A percentile compares a stretch with the other conserved stretches of the same genome.
Conservation (phyloP, 352 stramenopile genomes). For the Phytophthora capsici region DNA sequence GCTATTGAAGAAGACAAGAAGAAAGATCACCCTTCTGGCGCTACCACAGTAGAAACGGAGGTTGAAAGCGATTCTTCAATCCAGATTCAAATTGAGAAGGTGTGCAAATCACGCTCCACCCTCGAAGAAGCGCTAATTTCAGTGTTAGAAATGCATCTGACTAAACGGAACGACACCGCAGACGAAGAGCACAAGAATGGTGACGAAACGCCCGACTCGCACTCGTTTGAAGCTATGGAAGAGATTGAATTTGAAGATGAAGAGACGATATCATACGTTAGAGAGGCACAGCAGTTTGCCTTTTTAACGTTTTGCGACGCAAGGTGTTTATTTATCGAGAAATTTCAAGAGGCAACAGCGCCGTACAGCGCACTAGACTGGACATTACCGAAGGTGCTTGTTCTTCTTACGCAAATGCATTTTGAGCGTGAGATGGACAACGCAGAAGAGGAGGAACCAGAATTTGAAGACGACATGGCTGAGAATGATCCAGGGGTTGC, state of each 20-base stretch:
- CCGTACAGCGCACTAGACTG: conserved; percentile 76
- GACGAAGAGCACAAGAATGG: conserved; percentile 46
- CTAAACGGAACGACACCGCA: conserved; percentile 33
- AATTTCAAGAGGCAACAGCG: conserved; percentile 63
- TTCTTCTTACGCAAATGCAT: conserved; percentile 81
- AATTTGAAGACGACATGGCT: conserved; percentile 37
- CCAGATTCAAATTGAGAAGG: conserved; percentile 46
- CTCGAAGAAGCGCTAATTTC: conserved; percentile 73
- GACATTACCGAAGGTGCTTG: conserved; percentile 67
- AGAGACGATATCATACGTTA: conserved; percentile 58
- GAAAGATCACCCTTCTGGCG: conserved; percentile 15
- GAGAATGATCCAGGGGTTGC: conserved; percentile 19
- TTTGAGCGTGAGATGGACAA: conserved; percentile 82
- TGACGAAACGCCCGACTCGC: conserved; percentile 12
- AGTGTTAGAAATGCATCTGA: conserved; percentile 79
- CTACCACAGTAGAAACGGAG: conserved; percentile 3
- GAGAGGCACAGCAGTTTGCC: conserved; percentile 62
- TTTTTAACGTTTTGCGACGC: conserved; percentile 85
- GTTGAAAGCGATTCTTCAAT: conserved; percentile 16
- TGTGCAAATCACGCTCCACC: conserved; percentile 42
- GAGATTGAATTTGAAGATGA: conserved; percentile 73
- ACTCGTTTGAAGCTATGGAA: conserved; percentile 58
- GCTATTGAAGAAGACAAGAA: conserved; percentile 37
- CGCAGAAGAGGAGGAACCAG: conserved; percentile 53
- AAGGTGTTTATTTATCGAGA: conserved; percentile 85